Base-by-base conservation (phyloP, 805 yeast species). In the Grigorovia jiainica region DNA sequence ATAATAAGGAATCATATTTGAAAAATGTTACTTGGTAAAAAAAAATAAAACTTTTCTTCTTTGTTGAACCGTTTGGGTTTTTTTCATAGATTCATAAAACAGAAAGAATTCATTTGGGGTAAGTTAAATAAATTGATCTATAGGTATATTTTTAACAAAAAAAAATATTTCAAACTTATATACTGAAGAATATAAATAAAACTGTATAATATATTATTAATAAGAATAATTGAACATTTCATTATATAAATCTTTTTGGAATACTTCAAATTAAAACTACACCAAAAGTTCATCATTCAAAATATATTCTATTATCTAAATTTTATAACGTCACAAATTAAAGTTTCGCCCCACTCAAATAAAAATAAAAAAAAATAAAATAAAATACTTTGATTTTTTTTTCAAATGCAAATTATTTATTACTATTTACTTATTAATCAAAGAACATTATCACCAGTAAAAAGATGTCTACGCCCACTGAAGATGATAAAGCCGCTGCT, bases 401-500 rank as follows among this genome's bases (percentile, higher is more conserved):
- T 23, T 7, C 7, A 23, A 23, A 7, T 23, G 7, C 9, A 23
- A 23, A 23, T 7, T 10, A 18, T 32, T 15, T 13, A 32, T 18
- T 10, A 25, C 9, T 11, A 15, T 25, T 15, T 11, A 11, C 30
- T 11, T 11, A 25, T 25, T 23, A 23, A 23, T 7, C 7, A 23
- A 23, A 7, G 27, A 23, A 23, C 15, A 11, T 25, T 15, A 25
- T 16, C 16, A 32, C 23, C 19, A 18, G 9, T 17, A 7, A 16
- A 9, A 38, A 29, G 7, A 30, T 9, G 29, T 38, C 34, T 18
- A 29, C 33, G 24, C 48, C 50, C 16, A 38, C 53, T 7, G 43
- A 38, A 13, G 54, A 45, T 24, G 55, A 56, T 20, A 42, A 40
- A 20, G 52, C 53, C 8, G 50, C 61, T 40, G 81, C 87, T 1